Conservation (phyloP, 495 filamentous ascomycete species). For the Xylaria telfairii region DNA sequence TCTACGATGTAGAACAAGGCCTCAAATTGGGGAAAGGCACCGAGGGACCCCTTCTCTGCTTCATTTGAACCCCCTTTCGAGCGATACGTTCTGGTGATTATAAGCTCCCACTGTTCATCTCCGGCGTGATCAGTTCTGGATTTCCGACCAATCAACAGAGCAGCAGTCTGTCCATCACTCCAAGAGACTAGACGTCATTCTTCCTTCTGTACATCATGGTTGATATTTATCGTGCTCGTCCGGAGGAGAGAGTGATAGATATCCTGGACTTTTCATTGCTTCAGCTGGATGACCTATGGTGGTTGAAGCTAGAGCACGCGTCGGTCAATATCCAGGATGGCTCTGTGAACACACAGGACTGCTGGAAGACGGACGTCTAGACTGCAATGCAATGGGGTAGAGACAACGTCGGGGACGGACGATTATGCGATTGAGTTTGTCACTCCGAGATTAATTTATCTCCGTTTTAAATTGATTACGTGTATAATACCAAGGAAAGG, state of each 20-base stretch:
- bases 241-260: background rate
- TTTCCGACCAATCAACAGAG: background rate
- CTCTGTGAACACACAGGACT: background rate
- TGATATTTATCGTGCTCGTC: background rate
- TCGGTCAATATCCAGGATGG: background rate
- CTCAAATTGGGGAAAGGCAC: background rate
- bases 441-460: background rate
- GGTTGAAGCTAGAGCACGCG: background rate
- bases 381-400: background rate
- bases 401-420: background rate
- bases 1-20: background rate
- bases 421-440: background rate
- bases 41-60: background rate
- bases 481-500: constrained; percentile 15
- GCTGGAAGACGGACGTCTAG: background rate
- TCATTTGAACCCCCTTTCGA: background rate
- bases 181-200: background rate
- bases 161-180: background rate
- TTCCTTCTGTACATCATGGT: background rate
- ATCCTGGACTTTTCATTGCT: background rate
- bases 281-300: background rate
- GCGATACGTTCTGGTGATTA: background rate
- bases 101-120: background rate
- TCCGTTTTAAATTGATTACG: constrained; percentile 1
- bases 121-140: background rate